A percentile compares a stretch with the other conserved stretches of the same genome.
phyloP scores from a whole-genome alignment of 352 stramenopile genomes.

The Phytophthora chlamydospora region DNA sequence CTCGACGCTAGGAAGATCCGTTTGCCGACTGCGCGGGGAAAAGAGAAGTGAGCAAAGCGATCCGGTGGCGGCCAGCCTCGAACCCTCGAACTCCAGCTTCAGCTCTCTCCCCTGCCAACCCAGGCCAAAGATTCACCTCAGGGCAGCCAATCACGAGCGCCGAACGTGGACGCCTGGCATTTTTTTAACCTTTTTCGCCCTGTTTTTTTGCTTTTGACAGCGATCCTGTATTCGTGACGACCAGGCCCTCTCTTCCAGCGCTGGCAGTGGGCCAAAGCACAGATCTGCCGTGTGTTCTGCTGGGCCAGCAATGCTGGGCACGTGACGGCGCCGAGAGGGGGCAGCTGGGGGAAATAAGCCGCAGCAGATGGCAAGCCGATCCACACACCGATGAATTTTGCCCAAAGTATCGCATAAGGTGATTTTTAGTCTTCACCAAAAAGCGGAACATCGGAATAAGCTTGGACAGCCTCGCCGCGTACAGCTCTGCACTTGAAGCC shows the following conservation, averaged over 20 bases:
- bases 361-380: too few relatives aligned
- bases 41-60: constrained; percentile 28
- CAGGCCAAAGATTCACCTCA: constrained; percentile 34
- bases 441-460: constrained; percentile 16
- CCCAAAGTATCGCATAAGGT: not conserved
- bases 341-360: too few relatives aligned
- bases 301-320: too few relatives aligned
- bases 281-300: too few relatives aligned
- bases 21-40: constrained; percentile 11
- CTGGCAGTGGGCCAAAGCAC: too few relatives aligned
- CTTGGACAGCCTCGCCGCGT: constrained; percentile 23
- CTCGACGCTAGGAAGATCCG: constrained; percentile 11
- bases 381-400: not conserved
- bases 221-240: constrained; percentile 6
- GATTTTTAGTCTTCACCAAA: not conserved
- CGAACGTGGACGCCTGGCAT: constrained; percentile 12
- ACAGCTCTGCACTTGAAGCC: constrained; percentile 25
- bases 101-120: constrained; percentile 13
- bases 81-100: too few relatives aligned
- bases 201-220: constrained; percentile 27
- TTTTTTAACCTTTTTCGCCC: constrained; percentile 2
- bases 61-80: not conserved
- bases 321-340: too few relatives aligned
- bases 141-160: constrained; percentile 19
- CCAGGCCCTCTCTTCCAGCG: not conserved